These are phyloP conservation scores for Komagataea norvegica DNA, from an alignment of 1,139 yeast genomes.

Conservation along the genomic window DNA sequence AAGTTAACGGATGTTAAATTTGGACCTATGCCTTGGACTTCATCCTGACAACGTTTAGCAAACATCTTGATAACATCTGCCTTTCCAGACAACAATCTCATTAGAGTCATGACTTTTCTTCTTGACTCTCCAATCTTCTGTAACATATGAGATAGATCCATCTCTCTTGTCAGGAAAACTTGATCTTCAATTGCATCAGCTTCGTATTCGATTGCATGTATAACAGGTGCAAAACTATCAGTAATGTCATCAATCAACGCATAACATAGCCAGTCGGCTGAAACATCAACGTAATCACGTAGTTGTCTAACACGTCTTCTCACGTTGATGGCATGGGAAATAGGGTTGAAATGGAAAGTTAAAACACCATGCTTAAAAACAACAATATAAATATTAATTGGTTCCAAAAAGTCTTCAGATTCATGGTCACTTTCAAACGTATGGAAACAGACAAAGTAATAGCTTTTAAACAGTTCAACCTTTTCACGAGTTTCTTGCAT, in stretches of 20 bases:
- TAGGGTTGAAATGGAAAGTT: slow-evolving; percentile 82
- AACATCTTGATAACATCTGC: slow-evolving; percentile 98
- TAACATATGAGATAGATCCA: slow-evolving; percentile 69
- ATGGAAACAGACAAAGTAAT: slow-evolving; percentile 80
- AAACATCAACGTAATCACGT: slow-evolving; percentile 79
- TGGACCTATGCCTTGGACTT: slow-evolving; percentile 33
- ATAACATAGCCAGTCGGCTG: slow-evolving; percentile 92
- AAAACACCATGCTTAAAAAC: slow-evolving; percentile 82
- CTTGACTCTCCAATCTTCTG: slow-evolving; percentile 84
- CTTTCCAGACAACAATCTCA: slow-evolving; percentile 86
- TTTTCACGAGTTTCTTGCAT: slow-evolving; percentile 85
- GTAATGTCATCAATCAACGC: slow-evolving; percentile 92
- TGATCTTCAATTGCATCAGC: slow-evolving; percentile 92
- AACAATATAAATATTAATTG: slow-evolving; percentile 81
- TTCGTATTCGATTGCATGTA: slow-evolving; percentile 80
- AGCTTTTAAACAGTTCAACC: slow-evolving; percentile 69
- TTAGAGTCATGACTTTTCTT: slow-evolving; percentile 84
- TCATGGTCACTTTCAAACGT: slow-evolving; percentile 74
- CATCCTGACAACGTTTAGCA: slow-evolving; percentile 91
- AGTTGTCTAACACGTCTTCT: slow-evolving; percentile 89
- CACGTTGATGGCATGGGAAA: slow-evolving; percentile 79
- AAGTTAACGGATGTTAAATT: slow-evolving; percentile 34
- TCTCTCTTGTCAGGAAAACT: slow-evolving; percentile 56
- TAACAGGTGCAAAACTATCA: slow-evolving; percentile 89
- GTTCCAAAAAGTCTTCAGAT: slow-evolving; percentile 78